Base-by-base conservation (phyloP, 306 rosid genomes). In the Lotus japonicus region DNA sequence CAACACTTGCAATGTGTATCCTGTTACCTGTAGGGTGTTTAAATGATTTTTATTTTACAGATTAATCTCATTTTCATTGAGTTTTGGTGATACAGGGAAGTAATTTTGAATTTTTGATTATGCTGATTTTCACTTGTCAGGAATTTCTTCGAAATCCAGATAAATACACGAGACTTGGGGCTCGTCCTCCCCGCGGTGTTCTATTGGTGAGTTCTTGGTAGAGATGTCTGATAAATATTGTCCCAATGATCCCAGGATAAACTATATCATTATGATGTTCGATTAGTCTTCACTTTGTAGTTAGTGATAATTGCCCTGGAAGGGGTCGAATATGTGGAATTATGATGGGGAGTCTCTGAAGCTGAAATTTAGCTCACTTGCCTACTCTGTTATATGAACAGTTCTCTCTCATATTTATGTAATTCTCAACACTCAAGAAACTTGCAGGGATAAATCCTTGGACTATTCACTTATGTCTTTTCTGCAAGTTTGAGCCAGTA, bases 181-280 rank as follows among this genome's bases (percentile, higher is more conserved):
- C 98, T 46, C 97, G 98, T 77, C 98, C 98, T 78, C 98, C 98
- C 59, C 91, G 97, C 11, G 98, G 97, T 82, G 97, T 92, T 76
- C 92, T 92, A 23, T 70, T 92, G 98, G 98, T 92, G 75, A 89
- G 92, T 83, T 73, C 62, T 58, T 48, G 68, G 19, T 69, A 17
- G 33, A 75, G 57, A 43, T 50, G 23, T n/a, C 51, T 70, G 57
- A 44, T 16, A 54, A 28, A 17, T 66, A 38, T 11, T 26, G 19
- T n/a, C 28, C 54, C 64, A 35, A 13, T 49, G 31, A 36, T 36
- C 51, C 50, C 39, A 11, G 48, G 39, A 16, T 48, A 61, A 58
- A 39, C 9, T 13, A 10, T 50, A 16, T 31, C 17, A 11, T 15
- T 50, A 16, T 31, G 28, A 11, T 15, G 13, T 66, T 68, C 35